Evolutionary conservation across 73 alveolate species (phyloP), one percentile per base, ranked within the genome.

Genomic region (Paramecium bursaria): DNA sequence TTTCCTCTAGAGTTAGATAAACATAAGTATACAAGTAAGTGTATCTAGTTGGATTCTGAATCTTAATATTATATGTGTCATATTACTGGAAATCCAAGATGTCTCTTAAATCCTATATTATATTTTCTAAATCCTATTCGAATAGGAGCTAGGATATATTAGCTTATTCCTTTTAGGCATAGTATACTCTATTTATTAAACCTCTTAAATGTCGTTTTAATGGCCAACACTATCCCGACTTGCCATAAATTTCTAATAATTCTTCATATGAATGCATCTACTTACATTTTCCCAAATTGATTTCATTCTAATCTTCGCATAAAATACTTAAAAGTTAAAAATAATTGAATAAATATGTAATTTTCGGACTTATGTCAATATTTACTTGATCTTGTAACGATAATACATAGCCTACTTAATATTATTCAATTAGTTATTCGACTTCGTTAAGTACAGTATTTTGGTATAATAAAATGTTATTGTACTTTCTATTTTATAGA

Each of bases 101-200:
- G 22, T 33, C 55, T 33, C 27, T 42, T 9, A 67, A 21, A 42
- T 67, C 82, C 19, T 15, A 21, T 9, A 67, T 7, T 11, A 67
- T 67, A 14, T 67, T 67, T 17, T 67, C 55, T 67, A 67, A 35
- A 42, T 67, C 82, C 19, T 25, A 39, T n/a, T 67, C 82, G 44
- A 67, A 39, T 3, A 67, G 15, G 21, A 25, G 19, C 44, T 67
- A 21, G 21, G 57, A 35, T 31, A 67, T 67, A 5, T 47, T 47
- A 35, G 21, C 33, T 6, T 39, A 67, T n/a, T 67, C 19, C 15
- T 42, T 67, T 21, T 42, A 13, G 9, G 19, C 54, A 42, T 67
- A 67, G 27, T 67, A 67, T n/a, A 67, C 17, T 39, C 46, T 67
- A 67, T 67, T 67, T 14, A 67, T 67, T 4, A 39, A 67, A 39